These are phyloP conservation scores for Papilionanthe hybrid DNA, from an alignment of 116 monocot species.

Conservation along the genomic window DNA sequence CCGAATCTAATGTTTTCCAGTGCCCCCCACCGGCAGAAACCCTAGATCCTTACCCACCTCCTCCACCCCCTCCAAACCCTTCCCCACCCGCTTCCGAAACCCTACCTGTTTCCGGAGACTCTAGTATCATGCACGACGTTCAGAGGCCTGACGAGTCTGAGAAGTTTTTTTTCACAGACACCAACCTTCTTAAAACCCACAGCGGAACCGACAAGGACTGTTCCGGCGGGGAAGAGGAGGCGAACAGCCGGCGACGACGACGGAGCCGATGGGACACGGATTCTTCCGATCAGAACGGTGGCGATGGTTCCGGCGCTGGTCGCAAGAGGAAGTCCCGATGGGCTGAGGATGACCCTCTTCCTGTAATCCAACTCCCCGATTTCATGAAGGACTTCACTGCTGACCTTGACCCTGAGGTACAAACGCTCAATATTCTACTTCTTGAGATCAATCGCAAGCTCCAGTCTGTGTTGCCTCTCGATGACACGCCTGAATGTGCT, in stretches of 20 bases:
- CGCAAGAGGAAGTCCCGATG: conserved; percentile 77
- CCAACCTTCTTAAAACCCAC: conserved; percentile 9
- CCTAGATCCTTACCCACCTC: conserved; percentile 11
- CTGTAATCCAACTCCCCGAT: conserved; percentile 59
- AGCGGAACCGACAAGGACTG: conserved; percentile 14
- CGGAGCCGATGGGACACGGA: conserved; percentile 75
- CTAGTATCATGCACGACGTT: neutral
- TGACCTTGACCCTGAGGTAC: conserved; percentile 83
- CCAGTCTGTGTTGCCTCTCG: conserved; percentile 53
- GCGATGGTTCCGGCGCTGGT: conserved; percentile 9
- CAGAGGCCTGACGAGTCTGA: conserved; percentile 9
- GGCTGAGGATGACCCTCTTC: conserved; percentile 70
- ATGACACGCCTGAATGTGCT: conserved; percentile 5
- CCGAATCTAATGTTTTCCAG: neutral
- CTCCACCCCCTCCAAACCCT: neutral
- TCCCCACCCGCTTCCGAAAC: conserved; percentile 10
- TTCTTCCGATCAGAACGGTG: conserved; percentile 33
- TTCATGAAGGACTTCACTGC: conserved; percentile 87
- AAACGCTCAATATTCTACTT: conserved; percentile 59
- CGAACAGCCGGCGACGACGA: conserved; percentile 15
- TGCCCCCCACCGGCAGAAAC: conserved; percentile 2
- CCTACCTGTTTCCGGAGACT: neutral
- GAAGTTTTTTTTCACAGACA: conserved; percentile 4
- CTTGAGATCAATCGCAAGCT: conserved; percentile 65
- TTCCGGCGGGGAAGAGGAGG: conserved; percentile 24